These are phyloP conservation scores for Lasiosphaeris hirsuta DNA, from an alignment of 495 filamentous ascomycete species.

Conservation along the genomic window DNA sequence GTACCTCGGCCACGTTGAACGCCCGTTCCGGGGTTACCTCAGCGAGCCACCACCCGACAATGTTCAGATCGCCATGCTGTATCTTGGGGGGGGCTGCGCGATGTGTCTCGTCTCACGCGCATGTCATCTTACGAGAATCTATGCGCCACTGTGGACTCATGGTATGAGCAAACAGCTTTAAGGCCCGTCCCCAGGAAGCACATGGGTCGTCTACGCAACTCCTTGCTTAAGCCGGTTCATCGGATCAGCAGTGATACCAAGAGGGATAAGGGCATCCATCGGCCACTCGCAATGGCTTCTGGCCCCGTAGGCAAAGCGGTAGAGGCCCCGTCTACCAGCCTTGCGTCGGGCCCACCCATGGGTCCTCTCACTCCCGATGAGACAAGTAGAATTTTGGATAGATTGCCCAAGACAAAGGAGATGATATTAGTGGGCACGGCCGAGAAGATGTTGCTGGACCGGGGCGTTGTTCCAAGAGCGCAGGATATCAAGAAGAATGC, in stretches of 20 bases:
- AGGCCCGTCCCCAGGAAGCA: too few relatives aligned
- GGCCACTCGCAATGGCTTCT: neutral
- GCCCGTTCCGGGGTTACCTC: neutral
- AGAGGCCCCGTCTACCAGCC: neutral
- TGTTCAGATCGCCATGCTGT: constrained; percentile 4
- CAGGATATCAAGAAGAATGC: neutral
- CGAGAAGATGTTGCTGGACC: neutral
- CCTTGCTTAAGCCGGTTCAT: too few relatives aligned
- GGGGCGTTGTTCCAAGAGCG: neutral
- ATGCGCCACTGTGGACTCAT: neutral
- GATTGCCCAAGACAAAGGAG: neutral
- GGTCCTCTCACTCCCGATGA: neutral
- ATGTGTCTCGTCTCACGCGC: neutral
- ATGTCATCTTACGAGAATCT: neutral
- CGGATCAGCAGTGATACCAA: neutral
- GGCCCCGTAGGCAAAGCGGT: neutral
- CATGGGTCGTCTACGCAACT: too few relatives aligned
- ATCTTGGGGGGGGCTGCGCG: neutral
- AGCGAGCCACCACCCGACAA: neutral
- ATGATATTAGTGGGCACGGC: neutral
- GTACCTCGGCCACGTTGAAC: neutral
- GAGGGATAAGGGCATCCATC: neutral
- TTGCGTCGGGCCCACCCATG: neutral
- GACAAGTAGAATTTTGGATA: neutral
- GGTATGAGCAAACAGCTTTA: neutral